A percentile compares a stretch with the other conserved stretches of the same genome.
phyloP scores from a whole-genome alignment of 768 basidiomycete genomes.

The Macrolepiota fuliginosa region DNA sequence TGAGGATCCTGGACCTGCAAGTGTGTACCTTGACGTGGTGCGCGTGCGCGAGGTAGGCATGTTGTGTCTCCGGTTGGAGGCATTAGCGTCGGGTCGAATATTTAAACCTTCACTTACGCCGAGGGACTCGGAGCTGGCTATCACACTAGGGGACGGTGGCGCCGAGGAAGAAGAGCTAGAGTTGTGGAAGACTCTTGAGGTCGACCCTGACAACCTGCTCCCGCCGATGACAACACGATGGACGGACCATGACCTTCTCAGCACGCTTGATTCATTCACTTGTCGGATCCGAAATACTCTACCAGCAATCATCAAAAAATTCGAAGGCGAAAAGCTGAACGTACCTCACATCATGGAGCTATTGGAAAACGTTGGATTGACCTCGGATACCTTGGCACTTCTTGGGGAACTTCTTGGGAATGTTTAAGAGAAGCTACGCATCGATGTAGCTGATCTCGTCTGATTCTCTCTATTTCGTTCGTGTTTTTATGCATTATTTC shows the following conservation, averaged over 20 bases:
- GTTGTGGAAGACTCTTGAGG: slow-evolving; percentile 39
- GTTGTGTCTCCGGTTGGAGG: slow-evolving; percentile 78
- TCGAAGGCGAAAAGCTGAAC: slow-evolving; percentile 21
- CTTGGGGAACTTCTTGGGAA: slow-evolving; percentile 24
- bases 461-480: background rate
- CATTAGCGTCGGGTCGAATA: slow-evolving; percentile 60
- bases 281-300: slow-evolving; percentile 76
- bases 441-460: background rate
- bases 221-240: slow-evolving; percentile 70
- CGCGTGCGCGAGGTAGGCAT: slow-evolving; percentile 74
- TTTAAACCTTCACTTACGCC: slow-evolving; percentile 47
- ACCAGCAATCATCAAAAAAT: slow-evolving; percentile 30
- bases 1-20: slow-evolving; percentile 37
- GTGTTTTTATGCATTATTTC: background rate
- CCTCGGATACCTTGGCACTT: slow-evolving; percentile 47
- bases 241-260: slow-evolving; percentile 68
- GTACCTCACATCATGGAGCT: slow-evolving; percentile 34
- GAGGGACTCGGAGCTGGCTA: slow-evolving; percentile 32
- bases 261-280: slow-evolving; percentile 74
- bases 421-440: slow-evolving; percentile 11
- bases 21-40: slow-evolving; percentile 66
- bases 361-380: slow-evolving; percentile 35
- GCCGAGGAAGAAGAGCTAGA: slow-evolving; percentile 16
- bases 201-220: slow-evolving; percentile 60
- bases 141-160: slow-evolving; percentile 28